Base-by-base conservation (phyloP, 2,329 filamentous ascomycete species). In the Madurella mycetomatis region DNA sequence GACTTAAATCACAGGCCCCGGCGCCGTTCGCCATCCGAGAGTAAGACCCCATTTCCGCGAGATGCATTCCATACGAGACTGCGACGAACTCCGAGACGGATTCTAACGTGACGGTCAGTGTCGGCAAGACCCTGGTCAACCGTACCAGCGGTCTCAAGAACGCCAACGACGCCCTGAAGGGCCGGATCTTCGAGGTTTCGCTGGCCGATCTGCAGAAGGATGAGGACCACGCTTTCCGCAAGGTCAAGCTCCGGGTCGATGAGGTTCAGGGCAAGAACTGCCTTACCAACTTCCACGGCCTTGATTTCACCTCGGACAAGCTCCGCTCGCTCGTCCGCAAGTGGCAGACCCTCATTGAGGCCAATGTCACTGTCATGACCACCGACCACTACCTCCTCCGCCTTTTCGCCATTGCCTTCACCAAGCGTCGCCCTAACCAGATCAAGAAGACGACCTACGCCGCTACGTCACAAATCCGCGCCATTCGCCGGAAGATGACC, bases 361-460 rank as follows among this genome's bases (percentile, higher is more conserved):
- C 94, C 83, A 99, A 99, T 78, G 86, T 97, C 72, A 96, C 95
- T 66, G 92, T 99, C 83, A 97, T 97, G 89, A 97, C 94, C 70
- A 97, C 94, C 75, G 94, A 99, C 75, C 94, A 99, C 80, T 97
- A 99, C 84, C 92, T 97, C 75, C 85, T 99, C 79, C 90, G 94
- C 71, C 87, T 99, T 69, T 99, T 99, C 82, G 90, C 90, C 76
- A 99, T 99, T 69, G 94, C 90, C 69, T 99, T 99, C 85, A 99
- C 94, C 79, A 97, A 97, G 88, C 85, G 91, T 78, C 88, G 94
- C 73, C 91, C 90, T 69, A 99, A 97, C 84, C 94, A 99, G 85
- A 92, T 99, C 84, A 96, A 96, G 89, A 99, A 97, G 89, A 99
- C 94, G 71, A 99, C 94, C 74, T 99, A 99, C 74, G 94, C 94